Evolutionary conservation across 345 rosid species (phyloP), one percentile per base, ranked within the genome.

Genomic region (Boechera stricta): DNA sequence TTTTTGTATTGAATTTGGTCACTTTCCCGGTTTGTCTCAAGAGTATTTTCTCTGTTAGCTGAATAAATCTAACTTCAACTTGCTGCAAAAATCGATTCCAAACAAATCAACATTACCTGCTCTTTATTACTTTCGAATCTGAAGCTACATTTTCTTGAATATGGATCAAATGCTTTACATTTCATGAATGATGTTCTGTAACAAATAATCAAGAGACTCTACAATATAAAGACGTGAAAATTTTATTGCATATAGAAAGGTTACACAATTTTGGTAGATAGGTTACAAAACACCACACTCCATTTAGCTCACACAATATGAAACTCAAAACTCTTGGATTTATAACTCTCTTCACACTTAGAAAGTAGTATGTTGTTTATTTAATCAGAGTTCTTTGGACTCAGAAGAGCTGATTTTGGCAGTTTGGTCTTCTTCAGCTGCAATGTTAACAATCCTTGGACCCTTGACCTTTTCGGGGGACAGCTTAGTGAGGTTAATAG

Each of bases 391-490:
- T 70, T 89, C 93, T 82, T 86, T 89, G 31, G 84, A 41, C 8
- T 82, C 88, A 15, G 70, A 64, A 31, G 67, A 71, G 35, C 82
- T 51, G 60, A 86, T 76, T 74, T 88, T 81, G 21, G 80, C 67
- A 9, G 85, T 69, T 54, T 78, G 83, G 56, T 71, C 84, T 18
- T 76, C 91, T 26, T 74, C 89, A 13, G 75, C 90, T 0, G 78
- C 89, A 60, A 91, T 90, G 80, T 79, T 77, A 2, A 94, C 91
- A 54, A 82, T 76, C 33, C 81, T 87, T 2, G 90, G 87, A 81
- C 90, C 89, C 81, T 84, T 88, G 5, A 89, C 82, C 73, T 84
- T 85, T 32, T 91, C 93, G 5, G 89, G 87, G 2, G 94, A 77
- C 21, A 94, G 58, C 78, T 91, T 94, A 31, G 78, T 12, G 74